Conservation (phyloP, 768 basidiomycete species). For the Amanita phalloides region DNA sequence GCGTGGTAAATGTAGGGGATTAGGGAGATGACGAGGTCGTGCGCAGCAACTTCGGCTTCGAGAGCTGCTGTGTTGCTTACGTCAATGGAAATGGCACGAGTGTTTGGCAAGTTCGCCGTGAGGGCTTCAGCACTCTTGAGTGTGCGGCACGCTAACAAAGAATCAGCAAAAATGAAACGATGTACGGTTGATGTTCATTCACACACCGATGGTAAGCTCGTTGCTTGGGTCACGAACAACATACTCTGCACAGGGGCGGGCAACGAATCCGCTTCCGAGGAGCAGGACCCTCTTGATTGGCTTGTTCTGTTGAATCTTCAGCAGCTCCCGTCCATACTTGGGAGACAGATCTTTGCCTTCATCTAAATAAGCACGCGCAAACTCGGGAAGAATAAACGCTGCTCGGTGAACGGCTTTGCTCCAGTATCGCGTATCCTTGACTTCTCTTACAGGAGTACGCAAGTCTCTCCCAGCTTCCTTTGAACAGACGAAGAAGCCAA, state of each 20-base stretch:
- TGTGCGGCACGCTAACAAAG: slow-evolving; percentile 69
- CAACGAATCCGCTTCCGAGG: slow-evolving; percentile 92
- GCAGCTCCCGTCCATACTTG: slow-evolving; percentile 56
- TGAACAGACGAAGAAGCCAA: slow-evolving; percentile 87
- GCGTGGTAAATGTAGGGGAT: slow-evolving; percentile 93
- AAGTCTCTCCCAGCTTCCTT: slow-evolving; percentile 66
- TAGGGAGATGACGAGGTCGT: slow-evolving; percentile 92
- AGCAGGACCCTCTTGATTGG: slow-evolving; percentile 67
- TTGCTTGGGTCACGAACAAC: slow-evolving; percentile 74
- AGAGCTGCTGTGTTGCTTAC: slow-evolving; percentile 62
- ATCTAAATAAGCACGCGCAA: slow-evolving; percentile 63
- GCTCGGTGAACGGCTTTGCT: slow-evolving; percentile 70
- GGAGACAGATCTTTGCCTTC: slow-evolving; percentile 67
- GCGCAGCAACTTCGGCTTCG: slow-evolving; percentile 69
- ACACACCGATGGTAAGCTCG: slow-evolving; percentile 72
- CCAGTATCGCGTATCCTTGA: slow-evolving; percentile 74
- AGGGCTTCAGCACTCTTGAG: slow-evolving; percentile 66
- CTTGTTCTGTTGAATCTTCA: slow-evolving; percentile 28
- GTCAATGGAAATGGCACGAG: slow-evolving; percentile 74
- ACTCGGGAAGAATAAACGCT: slow-evolving; percentile 91
- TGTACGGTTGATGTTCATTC: neutral
- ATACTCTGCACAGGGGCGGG: slow-evolving; percentile 94
- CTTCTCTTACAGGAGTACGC: slow-evolving; percentile 59
- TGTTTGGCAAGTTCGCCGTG: slow-evolving; percentile 52
- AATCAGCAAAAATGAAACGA: neutral